Evolutionary conservation across 2,329 filamentous ascomycete genomes (phyloP).

Genomic region (Alternaria sp.): DNA sequence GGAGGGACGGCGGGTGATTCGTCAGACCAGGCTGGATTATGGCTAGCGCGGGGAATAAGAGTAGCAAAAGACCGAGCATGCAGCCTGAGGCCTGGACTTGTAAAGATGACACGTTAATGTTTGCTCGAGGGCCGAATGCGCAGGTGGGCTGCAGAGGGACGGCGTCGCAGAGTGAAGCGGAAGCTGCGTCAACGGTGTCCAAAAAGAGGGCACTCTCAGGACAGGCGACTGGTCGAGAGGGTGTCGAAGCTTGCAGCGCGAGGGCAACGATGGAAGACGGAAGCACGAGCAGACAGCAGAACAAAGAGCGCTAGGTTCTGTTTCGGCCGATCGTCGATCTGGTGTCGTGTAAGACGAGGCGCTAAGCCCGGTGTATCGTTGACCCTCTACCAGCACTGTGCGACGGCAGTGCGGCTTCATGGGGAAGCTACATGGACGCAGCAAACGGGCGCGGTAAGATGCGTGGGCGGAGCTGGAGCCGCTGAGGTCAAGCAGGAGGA

Average conservation of each 20-base stretch:
- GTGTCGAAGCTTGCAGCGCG: not conserved
- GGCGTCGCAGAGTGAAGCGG: constrained; percentile 9
- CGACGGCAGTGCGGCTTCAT: constrained; percentile 11
- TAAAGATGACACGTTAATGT: constrained; percentile 16
- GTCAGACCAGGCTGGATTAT: constrained; percentile 4
- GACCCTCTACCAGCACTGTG: not conserved
- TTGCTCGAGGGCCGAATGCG: constrained; percentile 3
- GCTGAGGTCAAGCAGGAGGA: constrained; percentile 17
- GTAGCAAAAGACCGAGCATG: constrained; percentile 17
- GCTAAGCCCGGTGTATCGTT: constrained; percentile 5
- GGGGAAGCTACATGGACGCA: not conserved
- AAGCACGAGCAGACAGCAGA: not conserved
- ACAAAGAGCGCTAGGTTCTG: constrained; percentile 11
- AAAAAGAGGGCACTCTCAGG: constrained; percentile 1
- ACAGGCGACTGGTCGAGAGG: not conserved
- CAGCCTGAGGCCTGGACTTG: constrained; percentile 14
- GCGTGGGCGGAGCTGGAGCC: constrained; percentile 7
- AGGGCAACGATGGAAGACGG: not conserved
- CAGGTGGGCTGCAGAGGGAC: not conserved
- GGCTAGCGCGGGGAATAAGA: constrained; percentile 17
- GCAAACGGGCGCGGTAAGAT: not conserved
- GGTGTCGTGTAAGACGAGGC: constrained; percentile 9
- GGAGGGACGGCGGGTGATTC: constrained; percentile 15
- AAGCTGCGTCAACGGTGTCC: not conserved
- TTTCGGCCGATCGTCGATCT: constrained; percentile 16